Evolutionary conservation across 768 basidiomycete genomes (phyloP), one percentile per base, ranked within the genome.

Genomic region (Leccinum sublutescens): DNA sequence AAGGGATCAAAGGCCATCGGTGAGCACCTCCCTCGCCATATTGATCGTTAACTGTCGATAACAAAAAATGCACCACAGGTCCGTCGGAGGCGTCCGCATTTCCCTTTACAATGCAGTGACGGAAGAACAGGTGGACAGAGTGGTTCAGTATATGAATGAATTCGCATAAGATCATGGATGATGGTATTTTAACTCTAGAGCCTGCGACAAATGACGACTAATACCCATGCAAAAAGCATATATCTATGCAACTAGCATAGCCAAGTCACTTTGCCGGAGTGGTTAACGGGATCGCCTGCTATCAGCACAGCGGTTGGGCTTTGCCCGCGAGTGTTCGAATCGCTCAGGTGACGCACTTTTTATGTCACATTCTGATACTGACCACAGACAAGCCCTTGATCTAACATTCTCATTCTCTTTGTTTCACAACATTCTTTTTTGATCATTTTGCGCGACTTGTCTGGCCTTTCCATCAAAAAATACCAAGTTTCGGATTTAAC

Each of bases 1-100:
- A 86, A 66, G 91, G 90, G 34, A 75, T 97, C 57, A 95, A 93
- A 73, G 97, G 97, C 1, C 97, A 99, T 78, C 82, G 96, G 85
- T 93, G 68, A 64, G 91, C 77, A 12, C 57, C 54, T 58, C 47
- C 59, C 55, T 60, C 57, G 49, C 45, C 17, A 9, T 29, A 14
- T 54, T 52, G 9, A 8, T 19, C 27, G 33, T 43, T 50, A 19
- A 51, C 15, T 36, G 19, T 25, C 49, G 53, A 61, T 27, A 29
- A 55, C 9, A 17, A 52, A n/a, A 19, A 52, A 54, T 21, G 38
- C 33, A 31, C 38, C 12, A 23, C 55, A 86, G 85, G 36, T 85
- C 85, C 15, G 79, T 85, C 50, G 85, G 85, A 65, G 84, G 92
- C 15, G 85, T 93, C 52, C 87, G 95, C 31, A 82, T 88, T 5